Base-by-base conservation (phyloP, 1,139 yeast species). In the Geotrichum phurueaensis region DNA sequence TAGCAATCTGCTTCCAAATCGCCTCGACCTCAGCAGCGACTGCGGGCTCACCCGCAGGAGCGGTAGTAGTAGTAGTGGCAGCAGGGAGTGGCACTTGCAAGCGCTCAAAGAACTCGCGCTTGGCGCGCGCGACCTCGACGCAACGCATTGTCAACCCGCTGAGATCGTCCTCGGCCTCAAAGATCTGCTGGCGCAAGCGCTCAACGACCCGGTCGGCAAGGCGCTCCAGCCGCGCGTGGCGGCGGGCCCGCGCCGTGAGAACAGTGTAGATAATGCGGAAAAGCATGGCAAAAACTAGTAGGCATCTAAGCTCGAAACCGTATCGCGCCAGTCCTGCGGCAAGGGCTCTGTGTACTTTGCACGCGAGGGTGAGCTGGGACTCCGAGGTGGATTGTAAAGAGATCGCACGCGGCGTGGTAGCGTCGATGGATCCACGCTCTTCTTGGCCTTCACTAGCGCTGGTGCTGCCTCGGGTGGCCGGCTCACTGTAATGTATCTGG, bases 61-160 rank as follows among this genome's bases (percentile, higher is more conserved):
- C n/a, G n/a, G 18, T 4, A 39, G n/a, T 10, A 25, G 13, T 18
- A 3, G 22, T 13, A 36, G 23, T 77, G 3, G 78, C 72, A 54
- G 68, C 65, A 47, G 76, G 78, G 4, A 73, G 70, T 49, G 89
- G 75, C 54, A 15, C 18, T 6, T 39, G 18, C 18, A 39, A 39
- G 3, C 45, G 45, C 45, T 39, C 45, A 39, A 39, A 39, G 18
- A 87, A 79, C 63, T 83, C 80, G 71, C 90, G 96, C 59, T 96
- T 80, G 50, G 91, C 78, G 68, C 88, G 96, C 54, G 86, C 85
- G 18, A 89, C 81, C 22, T 92, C 90, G 61, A 90, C 76, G 68
- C 81, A 88, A 25, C 83, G 71, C 31, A 73, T 73, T 1, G 79
- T 71, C 59, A 70, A 58, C 9, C 79, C 79, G 18, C 75, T 65